Evolutionary conservation across 805 yeast genomes (phyloP).

Genomic region (Kodamaea nitidulidarum): DNA sequence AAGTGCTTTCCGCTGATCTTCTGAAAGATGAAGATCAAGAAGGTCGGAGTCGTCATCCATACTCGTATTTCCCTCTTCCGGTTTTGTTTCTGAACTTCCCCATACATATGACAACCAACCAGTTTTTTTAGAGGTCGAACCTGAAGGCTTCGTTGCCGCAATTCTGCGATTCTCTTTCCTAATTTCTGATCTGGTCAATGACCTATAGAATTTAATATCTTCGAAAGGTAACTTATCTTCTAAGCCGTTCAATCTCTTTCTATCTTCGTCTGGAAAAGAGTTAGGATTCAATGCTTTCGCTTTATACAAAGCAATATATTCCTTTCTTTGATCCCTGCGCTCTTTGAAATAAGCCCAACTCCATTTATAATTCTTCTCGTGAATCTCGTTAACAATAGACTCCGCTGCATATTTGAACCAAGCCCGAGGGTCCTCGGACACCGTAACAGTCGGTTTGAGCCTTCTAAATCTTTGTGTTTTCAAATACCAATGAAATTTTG

Average conservation of each 20-base stretch:
- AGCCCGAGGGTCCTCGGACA: constrained; percentile 59
- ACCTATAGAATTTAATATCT: constrained; percentile 80
- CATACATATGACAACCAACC: constrained; percentile 79
- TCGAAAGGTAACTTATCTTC: constrained; percentile 65
- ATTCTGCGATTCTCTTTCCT: constrained; percentile 45
- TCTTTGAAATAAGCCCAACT: constrained; percentile 78
- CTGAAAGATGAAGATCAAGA: constrained; percentile 48
- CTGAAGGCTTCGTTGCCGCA: constrained; percentile 14
- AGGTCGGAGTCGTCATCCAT: constrained; percentile 30
- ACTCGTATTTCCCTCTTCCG: constrained; percentile 8
- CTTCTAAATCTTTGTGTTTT: constrained; percentile 72
- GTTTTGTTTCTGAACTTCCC: constrained; percentile 32
- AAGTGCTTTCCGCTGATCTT: constrained; percentile 83
- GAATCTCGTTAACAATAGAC: constrained; percentile 76
- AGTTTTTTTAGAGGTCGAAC: constrained; percentile 8
- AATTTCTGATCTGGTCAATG: constrained; percentile 66
- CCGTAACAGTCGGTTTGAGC: constrained; percentile 56
- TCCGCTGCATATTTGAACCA: constrained; percentile 83
- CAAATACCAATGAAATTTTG: constrained; percentile 73
- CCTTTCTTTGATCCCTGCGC: constrained; percentile 67
- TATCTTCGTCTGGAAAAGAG: constrained; percentile 18
- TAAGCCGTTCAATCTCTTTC: constrained; percentile 43
- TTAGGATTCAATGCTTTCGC: constrained; percentile 41
- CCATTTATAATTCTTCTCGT: constrained; percentile 76
- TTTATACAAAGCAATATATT: constrained; percentile 68